Base-by-base conservation (phyloP, 345 rosid genomes). In the Rhizophora mangle region DNA sequence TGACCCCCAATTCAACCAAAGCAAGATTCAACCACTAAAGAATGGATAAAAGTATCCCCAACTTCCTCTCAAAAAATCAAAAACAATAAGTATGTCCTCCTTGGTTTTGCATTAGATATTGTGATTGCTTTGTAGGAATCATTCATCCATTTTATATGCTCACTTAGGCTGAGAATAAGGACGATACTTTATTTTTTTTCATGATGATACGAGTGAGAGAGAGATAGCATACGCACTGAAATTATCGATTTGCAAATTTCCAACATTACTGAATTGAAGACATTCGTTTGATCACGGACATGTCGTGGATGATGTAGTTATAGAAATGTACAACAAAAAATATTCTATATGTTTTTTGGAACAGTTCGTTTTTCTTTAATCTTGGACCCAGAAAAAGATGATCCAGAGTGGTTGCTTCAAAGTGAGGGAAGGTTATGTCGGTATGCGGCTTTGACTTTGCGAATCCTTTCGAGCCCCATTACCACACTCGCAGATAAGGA, bases 361-460 rank as follows among this genome's bases (percentile, higher is more conserved):
- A 51, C 55, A 7, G 8, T n/a, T 20, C 9, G 58, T 10, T 22
- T 21, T 20, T 54, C 27, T 43, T 43, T 11, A 43, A 10, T 13
- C 58, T 61, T 47, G 6, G 22, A 43, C 20, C 37, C 24, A 24
- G n/a, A 52, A 64, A 58, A 66, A 47, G 53, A n/a, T 2, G n/a
- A 21, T 18, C 34, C 53, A 27, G 69, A 69, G 74, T 19, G 69
- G 81, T 83, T 86, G 69, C 86, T 77, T 83, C 83, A 65, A 65
- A 72, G 86, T 74, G 74, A 82, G 88, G 92, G 81, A 79, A 81
- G 62, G 39, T 74, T 65, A 67, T 84, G 89, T 82, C 70, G n/a
- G 26, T 58, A 63, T 70, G 69, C 61, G 87, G 84, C 65, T 83
- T 92, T 92, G 96, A 92, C 97, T 86, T 88, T 81, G 54, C 66